Evolutionary conservation across 805 yeast species (phyloP).

Genomic region (Monosporozyma siamensis): DNA sequence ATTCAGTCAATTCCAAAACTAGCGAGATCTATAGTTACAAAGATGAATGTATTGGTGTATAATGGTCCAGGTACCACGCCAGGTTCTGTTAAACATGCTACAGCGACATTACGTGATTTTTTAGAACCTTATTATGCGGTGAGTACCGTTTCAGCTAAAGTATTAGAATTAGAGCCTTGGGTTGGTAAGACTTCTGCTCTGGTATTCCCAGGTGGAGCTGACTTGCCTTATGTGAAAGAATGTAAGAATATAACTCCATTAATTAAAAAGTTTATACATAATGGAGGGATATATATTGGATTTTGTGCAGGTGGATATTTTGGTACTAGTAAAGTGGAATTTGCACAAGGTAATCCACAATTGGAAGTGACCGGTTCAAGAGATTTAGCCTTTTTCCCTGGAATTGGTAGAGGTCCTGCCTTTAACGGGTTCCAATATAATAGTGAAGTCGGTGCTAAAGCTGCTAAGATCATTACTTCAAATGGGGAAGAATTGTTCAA

Average conservation of each 20-base stretch:
- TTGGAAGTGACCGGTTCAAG: slow-evolving; percentile 82
- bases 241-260: slow-evolving; percentile 63
- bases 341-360: slow-evolving; percentile 60
- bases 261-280: slow-evolving; percentile 47
- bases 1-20: not conserved
- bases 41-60: slow-evolving; percentile 69
- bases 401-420: slow-evolving; percentile 73
- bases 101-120: slow-evolving; percentile 62
- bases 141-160: slow-evolving; percentile 50
- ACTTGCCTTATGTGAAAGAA: slow-evolving; percentile 68
- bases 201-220: slow-evolving; percentile 97
- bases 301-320: slow-evolving; percentile 95
- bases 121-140: slow-evolving; percentile 89
- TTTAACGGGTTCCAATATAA: slow-evolving; percentile 73
- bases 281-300: slow-evolving; percentile 80
- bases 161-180: slow-evolving; percentile 83
- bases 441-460: slow-evolving; percentile 65
- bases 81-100: slow-evolving; percentile 75
- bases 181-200: slow-evolving; percentile 62
- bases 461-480: slow-evolving; percentile 39
- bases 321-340: slow-evolving; percentile 66
- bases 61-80: slow-evolving; percentile 74
- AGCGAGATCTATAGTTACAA: slow-evolving; percentile 4
- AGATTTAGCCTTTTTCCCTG: slow-evolving; percentile 76
- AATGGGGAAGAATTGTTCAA: slow-evolving; percentile 22